Base-by-base conservation (phyloP, 2,329 filamentous ascomycete species). In the Nectriaceae sp. region DNA sequence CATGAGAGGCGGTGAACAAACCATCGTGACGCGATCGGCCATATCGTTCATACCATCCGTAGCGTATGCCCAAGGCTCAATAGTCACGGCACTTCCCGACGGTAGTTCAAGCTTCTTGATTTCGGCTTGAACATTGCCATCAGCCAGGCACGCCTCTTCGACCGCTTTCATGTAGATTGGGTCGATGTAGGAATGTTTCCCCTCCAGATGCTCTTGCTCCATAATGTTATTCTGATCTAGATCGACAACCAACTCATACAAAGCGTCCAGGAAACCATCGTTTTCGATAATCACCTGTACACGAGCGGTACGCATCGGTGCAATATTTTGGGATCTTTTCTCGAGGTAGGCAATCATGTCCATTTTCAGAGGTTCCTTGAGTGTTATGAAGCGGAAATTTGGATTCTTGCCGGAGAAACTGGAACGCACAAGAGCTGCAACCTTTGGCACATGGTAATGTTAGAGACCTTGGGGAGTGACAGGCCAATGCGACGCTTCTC, bases 31-130 rank as follows among this genome's bases (percentile, higher is more conserved):
- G 10, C 75, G 66, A 41, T 72, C 55, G 0, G 61, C 63, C 70
- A 77, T 78, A 40, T 80, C 75, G 40, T 75, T 75, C 66, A 76
- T 72, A 0, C 78, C 78, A 58, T 82, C 77, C 0, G 75, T 75
- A 0, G 71, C 78, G 61, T 82, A 83, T 2, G 78, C 72, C 79
- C 79, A 83, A 0, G 79, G 71, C 54, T 83, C 79, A 31, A 79
- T 70, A 3, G 75, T 67, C 2, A 79, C 74, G 0, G 64, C 67
- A 0, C 75, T 69, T 2, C 67, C 73, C 4, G 65, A 53, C 0
- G 79, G 78, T 0, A 83, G 60, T 1, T 75, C 55, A 3, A 80
- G 62, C 1, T 57, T 59, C 2, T 60, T 42, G 18, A 79, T 72
- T 42, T 75, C 73, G 0, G 62, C 64, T 54, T 78, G 70, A 0